Conservation (phyloP, 352 stramenopile genomes). For the Globisporangium echinulatum region DNA sequence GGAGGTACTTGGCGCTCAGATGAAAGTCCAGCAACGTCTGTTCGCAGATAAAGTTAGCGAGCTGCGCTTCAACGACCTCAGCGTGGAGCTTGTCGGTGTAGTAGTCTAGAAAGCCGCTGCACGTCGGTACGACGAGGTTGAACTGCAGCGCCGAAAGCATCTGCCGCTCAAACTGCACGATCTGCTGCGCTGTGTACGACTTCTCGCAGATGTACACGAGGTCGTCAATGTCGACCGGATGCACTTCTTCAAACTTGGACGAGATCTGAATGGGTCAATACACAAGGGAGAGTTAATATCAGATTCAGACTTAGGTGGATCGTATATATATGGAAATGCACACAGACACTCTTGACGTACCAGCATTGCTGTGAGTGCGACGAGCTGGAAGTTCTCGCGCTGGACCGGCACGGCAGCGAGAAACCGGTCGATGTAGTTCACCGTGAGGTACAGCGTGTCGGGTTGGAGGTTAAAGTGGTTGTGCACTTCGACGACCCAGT, state of each 20-base stretch:
- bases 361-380: conserved; percentile 94
- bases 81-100: conserved; percentile 86
- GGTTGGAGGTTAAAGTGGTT: conserved; percentile 96
- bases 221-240: conserved; percentile 95
- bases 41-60: conserved; percentile 60
- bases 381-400: conserved; percentile 95
- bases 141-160: conserved; percentile 96
- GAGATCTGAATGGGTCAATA: conserved; percentile 52
- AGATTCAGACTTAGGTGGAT: too few species aligned
- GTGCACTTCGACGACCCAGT: conserved; percentile 94
- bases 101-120: conserved; percentile 93
- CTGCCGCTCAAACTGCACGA: conserved; percentile 87
- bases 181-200: conserved; percentile 87
- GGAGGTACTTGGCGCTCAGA: conserved; percentile 37
- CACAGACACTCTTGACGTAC: conserved; percentile 14
- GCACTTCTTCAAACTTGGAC: conserved; percentile 99
- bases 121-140: conserved; percentile 93
- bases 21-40: conserved; percentile 50
- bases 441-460: conserved; percentile 96
- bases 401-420: conserved; percentile 86
- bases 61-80: conserved; percentile 26
- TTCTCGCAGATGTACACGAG: conserved; percentile 98
- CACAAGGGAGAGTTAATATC: too few species aligned
- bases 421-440: conserved; percentile 99
- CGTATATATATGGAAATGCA: too few species aligned